Conservation (phyloP, 2,329 filamentous ascomycete genomes). For the Aspergillus amoenus region DNA sequence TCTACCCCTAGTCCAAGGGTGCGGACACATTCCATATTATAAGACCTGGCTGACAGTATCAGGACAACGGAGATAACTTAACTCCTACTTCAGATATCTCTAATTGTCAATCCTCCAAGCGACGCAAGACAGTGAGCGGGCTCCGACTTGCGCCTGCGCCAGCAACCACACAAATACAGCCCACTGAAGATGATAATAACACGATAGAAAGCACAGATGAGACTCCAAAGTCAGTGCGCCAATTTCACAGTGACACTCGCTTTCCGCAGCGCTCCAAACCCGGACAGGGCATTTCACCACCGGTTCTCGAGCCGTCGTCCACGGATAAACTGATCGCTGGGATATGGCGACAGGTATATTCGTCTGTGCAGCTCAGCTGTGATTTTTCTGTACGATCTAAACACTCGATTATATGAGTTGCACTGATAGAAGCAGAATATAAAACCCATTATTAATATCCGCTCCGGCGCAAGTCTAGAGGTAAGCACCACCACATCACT, state of each 20-base stretch:
- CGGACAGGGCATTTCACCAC: slow-evolving; percentile 31
- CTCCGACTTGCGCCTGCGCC: slow-evolving; percentile 22
- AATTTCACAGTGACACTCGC: slow-evolving; percentile 26
- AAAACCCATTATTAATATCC: slow-evolving; percentile 17
- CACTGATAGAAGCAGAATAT: slow-evolving; percentile 3
- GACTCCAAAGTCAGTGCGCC: slow-evolving; percentile 15
- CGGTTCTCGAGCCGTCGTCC: slow-evolving; percentile 48
- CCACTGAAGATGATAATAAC: no score
- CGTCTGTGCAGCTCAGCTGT: slow-evolving; percentile 19
- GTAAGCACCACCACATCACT: slow-evolving; percentile 3
- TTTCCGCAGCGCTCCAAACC: slow-evolving; percentile 25
- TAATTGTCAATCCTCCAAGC: slow-evolving; percentile 9
- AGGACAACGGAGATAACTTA: no score
- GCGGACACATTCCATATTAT: neutral
- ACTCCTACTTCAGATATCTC: no score
- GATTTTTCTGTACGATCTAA: slow-evolving; percentile 15
- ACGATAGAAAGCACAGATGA: no score
- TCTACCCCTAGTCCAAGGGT: neutral
- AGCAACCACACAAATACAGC: neutral
- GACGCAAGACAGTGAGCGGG: slow-evolving; percentile 34
- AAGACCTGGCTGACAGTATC: no score
- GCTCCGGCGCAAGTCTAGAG: slow-evolving; percentile 19
- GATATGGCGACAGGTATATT: slow-evolving; percentile 51
- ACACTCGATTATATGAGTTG: neutral
- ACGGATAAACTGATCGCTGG: slow-evolving; percentile 50